A percentile compares a stretch with the other conserved stretches of the same genome.
These are phyloP conservation scores for Lasiosphaeria ovina DNA, from an alignment of 495 filamentous ascomycete genomes.

Conservation along the genomic window DNA sequence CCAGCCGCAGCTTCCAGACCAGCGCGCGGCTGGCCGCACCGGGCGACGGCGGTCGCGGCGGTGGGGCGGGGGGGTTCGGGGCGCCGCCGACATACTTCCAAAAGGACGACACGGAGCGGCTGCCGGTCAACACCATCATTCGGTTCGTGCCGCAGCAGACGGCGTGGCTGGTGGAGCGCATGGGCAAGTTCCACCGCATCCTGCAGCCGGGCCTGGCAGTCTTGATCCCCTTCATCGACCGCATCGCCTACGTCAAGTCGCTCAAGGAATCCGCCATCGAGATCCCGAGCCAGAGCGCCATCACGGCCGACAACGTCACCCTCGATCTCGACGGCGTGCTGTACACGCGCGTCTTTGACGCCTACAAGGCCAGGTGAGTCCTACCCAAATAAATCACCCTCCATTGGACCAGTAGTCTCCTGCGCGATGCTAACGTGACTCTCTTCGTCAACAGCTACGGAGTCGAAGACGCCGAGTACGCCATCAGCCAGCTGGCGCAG, in stretches of 20 bases:
- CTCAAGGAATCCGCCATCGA: conserved; percentile 95
- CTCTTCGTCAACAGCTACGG: conserved; percentile 65
- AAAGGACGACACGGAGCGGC: conserved; percentile 37
- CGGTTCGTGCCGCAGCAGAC: conserved; percentile 98
- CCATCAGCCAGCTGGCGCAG: conserved; percentile 95
- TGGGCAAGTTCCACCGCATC: conserved; percentile 94
- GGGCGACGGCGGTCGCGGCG: not conserved
- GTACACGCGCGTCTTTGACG: conserved; percentile 93
- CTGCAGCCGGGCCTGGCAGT: conserved; percentile 88
- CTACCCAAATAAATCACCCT: conserved; percentile 1
- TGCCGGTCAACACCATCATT: conserved; percentile 91
- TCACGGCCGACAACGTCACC: conserved; percentile 97
- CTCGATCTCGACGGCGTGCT: conserved; percentile 92
- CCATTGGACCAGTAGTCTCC: conserved; percentile 4
- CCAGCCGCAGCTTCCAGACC: conserved; percentile 18
- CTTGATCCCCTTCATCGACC: conserved; percentile 86
- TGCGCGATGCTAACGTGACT: conserved; percentile 15
- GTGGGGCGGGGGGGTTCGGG: conserved; percentile 1
- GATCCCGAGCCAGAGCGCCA: conserved; percentile 90
- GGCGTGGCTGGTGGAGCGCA: conserved; percentile 98
- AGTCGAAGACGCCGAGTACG: conserved; percentile 97
- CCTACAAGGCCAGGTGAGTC: conserved; percentile 86
- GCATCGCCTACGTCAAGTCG: conserved; percentile 96
- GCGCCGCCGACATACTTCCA: conserved; percentile 57
- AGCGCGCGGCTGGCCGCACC: conserved; percentile 21